Base-by-base conservation (phyloP, 331 rosid genomes). In the Pyrus hybrid region DNA sequence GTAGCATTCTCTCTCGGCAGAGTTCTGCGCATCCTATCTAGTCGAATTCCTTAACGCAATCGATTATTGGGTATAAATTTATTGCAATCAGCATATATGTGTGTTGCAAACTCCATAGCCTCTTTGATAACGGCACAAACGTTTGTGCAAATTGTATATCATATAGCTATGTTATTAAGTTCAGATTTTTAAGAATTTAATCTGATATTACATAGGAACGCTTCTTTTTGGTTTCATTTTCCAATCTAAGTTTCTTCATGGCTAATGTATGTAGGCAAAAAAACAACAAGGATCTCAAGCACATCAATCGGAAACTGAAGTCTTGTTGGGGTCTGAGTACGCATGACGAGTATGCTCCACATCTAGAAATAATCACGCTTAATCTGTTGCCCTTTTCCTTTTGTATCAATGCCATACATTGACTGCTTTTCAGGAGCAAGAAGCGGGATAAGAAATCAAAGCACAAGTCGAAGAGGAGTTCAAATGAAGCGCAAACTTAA, bases 381-480 rank as follows among this genome's bases (percentile, higher is more conserved):
- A 63, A 26, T 17, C 35, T 29, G 51, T 21, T 25, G 4, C 35
- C 53, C 49, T 29, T 20, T 29, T 71, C 51, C 37, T 26, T 77
- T n/a, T 30, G 63, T 54, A 25, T 62, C 61, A 23, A 41, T 79
- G 57, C 68, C 60, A 28, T 53, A 41, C 58, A 63, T 61, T 69
- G 58, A 56, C 77, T 75, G 41, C 28, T 78, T 88, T 72, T 68
- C 86, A 89, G 93, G 85, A 80, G 89, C 74, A 90, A 92, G 85
- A 94, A 90, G 82, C 90, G 91, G 79, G 99, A 94, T 86, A 94
- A 89, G 91, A 94, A 90, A 82, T 92, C 97, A 29, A 94, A 92
- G 88, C 96, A 94, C 92, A 94, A 92, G 83, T 87, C 90, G 51
- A 95, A 80, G 81, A 90, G 79, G 88, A 87, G 87, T 77, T 86